Conservation (phyloP, 768 basidiomycete species). For the Royoungia palumana region DNA sequence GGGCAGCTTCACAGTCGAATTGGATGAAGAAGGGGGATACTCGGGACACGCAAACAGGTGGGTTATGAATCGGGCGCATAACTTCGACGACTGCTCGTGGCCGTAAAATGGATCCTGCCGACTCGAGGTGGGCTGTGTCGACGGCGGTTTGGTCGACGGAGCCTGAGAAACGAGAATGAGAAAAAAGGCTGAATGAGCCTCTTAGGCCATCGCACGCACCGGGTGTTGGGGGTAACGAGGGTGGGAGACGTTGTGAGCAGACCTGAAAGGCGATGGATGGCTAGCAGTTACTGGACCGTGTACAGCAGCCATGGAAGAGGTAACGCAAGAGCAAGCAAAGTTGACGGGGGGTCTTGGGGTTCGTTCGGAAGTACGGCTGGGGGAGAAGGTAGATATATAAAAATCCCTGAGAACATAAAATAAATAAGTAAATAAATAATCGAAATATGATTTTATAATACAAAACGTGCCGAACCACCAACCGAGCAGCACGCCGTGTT, state of each 20-base stretch:
- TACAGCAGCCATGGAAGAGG: constrained; percentile 30
- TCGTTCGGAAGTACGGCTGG: constrained; percentile 17
- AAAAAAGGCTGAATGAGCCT: neutral
- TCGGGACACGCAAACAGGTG: constrained; percentile 87
- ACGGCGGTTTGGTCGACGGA: constrained; percentile 27
- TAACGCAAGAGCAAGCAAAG: constrained; percentile 13
- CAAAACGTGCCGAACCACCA: constrained; percentile 27
- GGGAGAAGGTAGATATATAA: constrained; percentile 25
- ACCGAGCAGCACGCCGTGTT: constrained; percentile 23
- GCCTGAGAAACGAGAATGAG: constrained; percentile 13
- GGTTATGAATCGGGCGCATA: constrained; percentile 77
- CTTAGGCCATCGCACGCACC: constrained; percentile 13
- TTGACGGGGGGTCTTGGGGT: constrained; percentile 8
- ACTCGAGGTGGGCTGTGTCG: constrained; percentile 26
- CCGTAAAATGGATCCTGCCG: constrained; percentile 43
- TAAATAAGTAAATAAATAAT: neutral
- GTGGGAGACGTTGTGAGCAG: constrained; percentile 25
- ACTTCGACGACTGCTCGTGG: constrained; percentile 65
- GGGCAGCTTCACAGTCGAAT: constrained; percentile 38
- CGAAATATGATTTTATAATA: constrained; percentile 4
- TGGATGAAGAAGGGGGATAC: constrained; percentile 50
- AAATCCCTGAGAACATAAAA: neutral
- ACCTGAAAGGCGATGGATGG: constrained; percentile 31
- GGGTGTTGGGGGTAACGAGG: constrained; percentile 29
- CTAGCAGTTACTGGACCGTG: constrained; percentile 26